Base-by-base conservation (phyloP, 2,329 filamentous ascomycete genomes). In the Paraphoma sp. region DNA sequence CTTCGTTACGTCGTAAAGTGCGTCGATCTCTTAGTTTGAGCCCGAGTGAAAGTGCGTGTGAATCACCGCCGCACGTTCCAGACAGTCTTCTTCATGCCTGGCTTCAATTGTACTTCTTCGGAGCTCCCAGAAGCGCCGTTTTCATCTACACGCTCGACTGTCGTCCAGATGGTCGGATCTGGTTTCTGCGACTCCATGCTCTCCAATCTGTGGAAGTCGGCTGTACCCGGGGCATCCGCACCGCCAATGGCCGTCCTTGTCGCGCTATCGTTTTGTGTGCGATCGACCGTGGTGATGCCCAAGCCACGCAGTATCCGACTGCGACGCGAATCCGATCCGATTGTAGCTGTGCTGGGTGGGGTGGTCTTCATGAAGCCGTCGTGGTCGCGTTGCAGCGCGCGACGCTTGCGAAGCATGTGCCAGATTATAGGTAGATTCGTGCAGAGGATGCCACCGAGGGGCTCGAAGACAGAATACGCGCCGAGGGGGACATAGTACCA, bases 401-500 rank as follows among this genome's bases (percentile, higher is more conserved):
- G 56, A 29, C 55, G 61, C 47, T 73, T 74, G 18, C 71, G 68
- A 51, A 64, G 61, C 69, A 74, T 73, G 56, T 74, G 71, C 67
- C 69, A 74, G 14, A 74, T 68, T 8, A 74, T 72, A 8, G 72
- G 72, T 1, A 75, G 57, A 53, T 75, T 74, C 29, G 68, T 74
- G 58, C 70, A 72, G 36, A 75, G 63, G 36, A 75, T 72, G 40
- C 70, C 70, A 23, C 72, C 72, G 31, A 75, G 66, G 8, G 71
- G 72, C 53, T 74, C 71, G 56, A 73, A 72, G 46, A 67, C 69
- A 18, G 69, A 72, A 60, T 72, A 75, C 43, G 70, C 68, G 48
- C 71, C 70, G n/a, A 73, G 69, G 0, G 70, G 70, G 10, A 73
- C 72, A 53, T 70, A 70, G 46, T 63, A 72, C 72, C 72, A 74